Base-by-base conservation (phyloP, 2,329 filamentous ascomycete genomes). In the Zymoseptoria crescenta region DNA sequence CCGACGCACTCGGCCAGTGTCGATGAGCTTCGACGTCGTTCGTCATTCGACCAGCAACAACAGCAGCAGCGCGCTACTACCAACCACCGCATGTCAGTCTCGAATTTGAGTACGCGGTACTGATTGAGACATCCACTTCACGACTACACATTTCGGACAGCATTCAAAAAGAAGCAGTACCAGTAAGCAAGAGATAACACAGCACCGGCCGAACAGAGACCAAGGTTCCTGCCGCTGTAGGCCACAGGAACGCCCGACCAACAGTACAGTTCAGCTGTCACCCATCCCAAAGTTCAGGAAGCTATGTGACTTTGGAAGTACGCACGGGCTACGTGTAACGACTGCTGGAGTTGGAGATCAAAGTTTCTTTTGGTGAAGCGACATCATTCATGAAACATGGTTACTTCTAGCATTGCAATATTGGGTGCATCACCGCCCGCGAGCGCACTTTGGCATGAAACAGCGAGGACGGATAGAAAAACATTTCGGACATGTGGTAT, bases 61-160 rank as follows among this genome's bases (percentile, higher is more conserved):
- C 61, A 66, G 21, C 59, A 62, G 27, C 62, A 67, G 50, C 61
- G 61, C 48, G 56, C 62, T 27, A 55, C 61, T 20, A 68, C 65
- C 41, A 60, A 62, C 10, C 66, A 68, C 55, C 61, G 67, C 45
- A 69, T 67, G 65, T 64, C 64, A 27, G 65, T 70, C 28, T 65
- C 62, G 35, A 70, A 67, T 54, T 56, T 69, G 30, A 68, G 65
- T 57, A 62, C 57, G 10, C 62, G 59, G 48, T 68, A 68, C 56
- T 68, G 56, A 68, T 45, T 45, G 35, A 45, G 35, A 7, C 35
- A n/a, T 45, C 35, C 6, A 45, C 35, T 5, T 45, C 35, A 45
- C 13, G 13, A 45, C 16, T 16, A 45, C n/a, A 16, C 35, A 45
- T 13, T 45, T 45, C 4, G 35, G n/a, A 45, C 4, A 45, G n/a